Percentiles rank a stretch among this genome's conserved stretches.
These are phyloP conservation scores for Stachybotrys chlorohalonatus DNA, from an alignment of 2,329 filamentous ascomycete genomes.

Conservation along the genomic window DNA sequence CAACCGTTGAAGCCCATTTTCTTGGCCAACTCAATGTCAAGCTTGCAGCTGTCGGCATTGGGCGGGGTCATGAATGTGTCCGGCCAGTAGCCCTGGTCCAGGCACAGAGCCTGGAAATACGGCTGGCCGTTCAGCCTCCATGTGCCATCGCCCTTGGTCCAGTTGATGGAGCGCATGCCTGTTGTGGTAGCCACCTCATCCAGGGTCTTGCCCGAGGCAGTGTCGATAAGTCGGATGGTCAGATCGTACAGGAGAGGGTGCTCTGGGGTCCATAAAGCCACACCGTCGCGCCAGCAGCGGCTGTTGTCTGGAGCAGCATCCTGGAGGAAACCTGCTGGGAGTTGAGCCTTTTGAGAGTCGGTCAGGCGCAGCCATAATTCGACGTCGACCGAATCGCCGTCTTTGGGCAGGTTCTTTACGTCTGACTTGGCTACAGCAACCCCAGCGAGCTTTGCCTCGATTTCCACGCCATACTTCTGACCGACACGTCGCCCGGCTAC, in stretches of 20 bases:
- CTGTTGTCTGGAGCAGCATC: constrained; percentile 24
- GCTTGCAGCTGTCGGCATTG: constrained; percentile 30
- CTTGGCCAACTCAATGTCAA: constrained; percentile 47
- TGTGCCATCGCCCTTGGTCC: constrained; percentile 47
- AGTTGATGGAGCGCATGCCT: constrained; percentile 52
- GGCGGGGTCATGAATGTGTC: constrained; percentile 52
- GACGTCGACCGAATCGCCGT: constrained; percentile 37
- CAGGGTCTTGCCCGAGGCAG: constrained; percentile 24
- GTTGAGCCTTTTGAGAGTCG: constrained; percentile 25
- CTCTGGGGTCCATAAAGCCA: constrained; percentile 56
- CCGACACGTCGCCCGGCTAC: constrained; percentile 39
- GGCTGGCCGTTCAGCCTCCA: constrained; percentile 51
- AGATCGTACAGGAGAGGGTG: constrained; percentile 49
- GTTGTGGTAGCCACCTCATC: constrained; percentile 52
- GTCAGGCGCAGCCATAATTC: constrained; percentile 39
- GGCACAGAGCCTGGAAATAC: constrained; percentile 49
- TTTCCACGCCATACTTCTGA: constrained; percentile 37
- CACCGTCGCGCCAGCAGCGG: constrained; percentile 38
- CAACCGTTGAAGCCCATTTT: constrained; percentile 57
- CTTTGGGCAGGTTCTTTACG: constrained; percentile 33
- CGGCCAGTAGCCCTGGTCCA: constrained; percentile 58
- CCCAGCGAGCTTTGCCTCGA: constrained; percentile 44
- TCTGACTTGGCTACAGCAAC: constrained; percentile 32
- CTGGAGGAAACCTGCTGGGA: constrained; percentile 25
- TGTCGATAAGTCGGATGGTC: constrained; percentile 39